Conservation (phyloP, 2,329 filamentous ascomycete genomes). For the Penicillium sp. region DNA sequence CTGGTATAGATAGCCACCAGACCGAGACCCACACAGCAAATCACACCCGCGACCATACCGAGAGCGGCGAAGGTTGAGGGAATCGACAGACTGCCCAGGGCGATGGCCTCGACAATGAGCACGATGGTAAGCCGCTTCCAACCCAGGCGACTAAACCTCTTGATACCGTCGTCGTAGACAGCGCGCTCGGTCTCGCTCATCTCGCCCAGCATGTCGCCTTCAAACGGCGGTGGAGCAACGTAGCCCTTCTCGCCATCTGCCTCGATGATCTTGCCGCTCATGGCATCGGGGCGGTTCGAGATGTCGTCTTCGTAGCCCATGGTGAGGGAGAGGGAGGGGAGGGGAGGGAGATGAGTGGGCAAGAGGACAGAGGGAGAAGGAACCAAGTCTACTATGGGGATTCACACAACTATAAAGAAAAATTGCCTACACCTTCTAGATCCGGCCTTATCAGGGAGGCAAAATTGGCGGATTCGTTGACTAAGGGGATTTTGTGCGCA, state of each 20-base stretch:
- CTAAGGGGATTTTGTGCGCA: constrained; percentile 9
- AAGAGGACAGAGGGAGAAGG: background rate
- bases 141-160: constrained; percentile 31
- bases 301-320: constrained; percentile 21
- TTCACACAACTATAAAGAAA: constrained; percentile 6
- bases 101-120: constrained; percentile 48
- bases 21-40: constrained; percentile 37
- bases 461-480: constrained; percentile 12
- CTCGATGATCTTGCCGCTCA: constrained; percentile 13
- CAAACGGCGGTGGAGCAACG: constrained; percentile 15
- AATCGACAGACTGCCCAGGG: constrained; percentile 43
- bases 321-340: constrained; percentile 3
- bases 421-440: constrained; percentile 3
- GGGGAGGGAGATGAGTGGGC: background rate
- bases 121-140: constrained; percentile 49
- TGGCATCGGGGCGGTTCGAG: constrained; percentile 12
- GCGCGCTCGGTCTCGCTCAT: constrained; percentile 14
- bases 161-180: constrained; percentile 11
- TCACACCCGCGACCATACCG: constrained; percentile 44
- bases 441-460: constrained; percentile 16
- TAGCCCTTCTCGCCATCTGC: constrained; percentile 12
- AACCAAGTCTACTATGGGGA: background rate
- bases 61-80: constrained; percentile 43
- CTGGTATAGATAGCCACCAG: constrained; percentile 39
- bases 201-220: constrained; percentile 14